These are phyloP conservation scores for Geranium brycei DNA, from an alignment of 345 rosid species.

Conservation along the genomic window DNA sequence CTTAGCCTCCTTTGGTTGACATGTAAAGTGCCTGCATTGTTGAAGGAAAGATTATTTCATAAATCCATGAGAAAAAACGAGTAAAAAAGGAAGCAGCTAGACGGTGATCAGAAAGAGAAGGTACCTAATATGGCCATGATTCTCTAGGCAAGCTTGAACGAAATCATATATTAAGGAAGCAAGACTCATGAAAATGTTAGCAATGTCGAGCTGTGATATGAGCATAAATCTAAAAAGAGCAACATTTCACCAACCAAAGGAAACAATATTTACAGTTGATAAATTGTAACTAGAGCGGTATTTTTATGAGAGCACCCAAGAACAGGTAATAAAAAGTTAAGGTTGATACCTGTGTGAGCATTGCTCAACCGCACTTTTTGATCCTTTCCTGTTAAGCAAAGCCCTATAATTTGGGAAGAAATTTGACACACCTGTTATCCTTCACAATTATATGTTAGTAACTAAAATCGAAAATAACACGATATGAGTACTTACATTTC, in stretches of 20 bases:
- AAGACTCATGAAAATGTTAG: background rate
- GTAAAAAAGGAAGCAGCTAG: no score
- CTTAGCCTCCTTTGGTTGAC: no score
- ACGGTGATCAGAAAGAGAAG: no score
- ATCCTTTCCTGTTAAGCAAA: background rate
- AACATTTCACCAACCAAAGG: background rate
- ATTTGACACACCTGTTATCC: no score
- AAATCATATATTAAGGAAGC: background rate
- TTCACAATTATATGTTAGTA: background rate
- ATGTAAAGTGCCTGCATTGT: no score
- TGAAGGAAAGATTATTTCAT: no score
- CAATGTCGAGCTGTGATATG: background rate
- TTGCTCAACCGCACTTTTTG: background rate
- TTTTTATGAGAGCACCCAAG: background rate
- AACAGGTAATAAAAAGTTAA: background rate
- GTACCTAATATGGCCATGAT: no score
- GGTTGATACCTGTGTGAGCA: background rate
- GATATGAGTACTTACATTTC: background rate
- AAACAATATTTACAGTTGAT: background rate
- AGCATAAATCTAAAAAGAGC: no score
- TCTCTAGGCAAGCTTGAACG: no score
- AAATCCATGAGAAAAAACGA: background rate
- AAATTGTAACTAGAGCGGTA: background rate
- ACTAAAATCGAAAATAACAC: background rate
- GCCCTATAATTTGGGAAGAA: background rate